Evolutionary conservation across 1,139 yeast genomes (phyloP).

Genomic region (Taiozyma sp.): DNA sequence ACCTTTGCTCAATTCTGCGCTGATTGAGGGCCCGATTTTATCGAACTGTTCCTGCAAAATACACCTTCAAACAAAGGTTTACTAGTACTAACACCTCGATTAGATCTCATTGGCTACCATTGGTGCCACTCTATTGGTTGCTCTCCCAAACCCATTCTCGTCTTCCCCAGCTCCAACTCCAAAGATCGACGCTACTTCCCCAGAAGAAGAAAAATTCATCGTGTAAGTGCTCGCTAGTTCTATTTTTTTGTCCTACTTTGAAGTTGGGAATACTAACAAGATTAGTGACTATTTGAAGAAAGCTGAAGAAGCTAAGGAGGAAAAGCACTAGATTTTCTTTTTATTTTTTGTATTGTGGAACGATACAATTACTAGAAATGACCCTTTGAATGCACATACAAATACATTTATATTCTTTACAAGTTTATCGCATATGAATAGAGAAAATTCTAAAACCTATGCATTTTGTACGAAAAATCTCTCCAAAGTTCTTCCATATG

Average conservation of each 20-base stretch:
- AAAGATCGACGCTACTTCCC: slow-evolving; percentile 66
- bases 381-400: neutral
- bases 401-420: neutral
- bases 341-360: neutral
- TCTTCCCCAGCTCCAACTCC: slow-evolving; percentile 54
- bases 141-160: slow-evolving; percentile 70
- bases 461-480: neutral
- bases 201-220: slow-evolving; percentile 86
- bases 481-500: neutral
- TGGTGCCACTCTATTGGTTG: slow-evolving; percentile 51
- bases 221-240: slow-evolving; percentile 3
- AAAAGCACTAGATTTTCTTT: slow-evolving; percentile 14
- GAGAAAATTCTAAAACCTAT: neutral
- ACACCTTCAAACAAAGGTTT: neutral
- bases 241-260: neutral
- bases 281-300: slow-evolving; percentile 34
- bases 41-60: too few relatives aligned
- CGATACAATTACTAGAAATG: neutral
- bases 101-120: slow-evolving; percentile 64
- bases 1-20: neutral
- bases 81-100: slow-evolving; percentile 3
- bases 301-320: slow-evolving; percentile 30
- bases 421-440: neutral
- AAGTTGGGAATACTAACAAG: slow-evolving; percentile 3
- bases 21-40: neutral